A percentile compares a stretch with the other conserved stretches of the same genome.
These are phyloP conservation scores for Spatholobus suberectus DNA, from an alignment of 306 rosid genomes.

Conservation along the genomic window DNA sequence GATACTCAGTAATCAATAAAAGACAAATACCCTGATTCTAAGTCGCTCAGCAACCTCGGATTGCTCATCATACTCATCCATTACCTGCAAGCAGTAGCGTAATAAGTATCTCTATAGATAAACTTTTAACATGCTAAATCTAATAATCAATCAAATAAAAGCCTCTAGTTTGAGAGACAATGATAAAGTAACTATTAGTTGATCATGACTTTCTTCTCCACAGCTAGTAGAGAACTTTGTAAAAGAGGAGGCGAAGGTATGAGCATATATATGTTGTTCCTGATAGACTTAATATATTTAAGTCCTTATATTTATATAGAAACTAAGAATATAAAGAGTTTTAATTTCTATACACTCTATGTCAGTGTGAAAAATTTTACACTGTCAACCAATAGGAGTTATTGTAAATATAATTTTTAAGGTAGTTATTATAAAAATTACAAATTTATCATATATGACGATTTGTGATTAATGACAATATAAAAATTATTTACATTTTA, in stretches of 20 bases:
- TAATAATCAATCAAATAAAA: slow-evolving; percentile 7
- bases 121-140: slow-evolving; percentile 1
- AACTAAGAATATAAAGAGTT: background rate
- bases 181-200: background rate
- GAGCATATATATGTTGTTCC: background rate
- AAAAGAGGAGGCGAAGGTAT: background rate
- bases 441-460: no score
- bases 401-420: no score
- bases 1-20: slow-evolving; percentile 17
- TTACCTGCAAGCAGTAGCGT: slow-evolving; percentile 59
- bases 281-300: background rate
- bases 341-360: no score
- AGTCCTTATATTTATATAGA: background rate
- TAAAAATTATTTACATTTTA: no score
- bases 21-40: slow-evolving; percentile 76
- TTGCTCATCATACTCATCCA: slow-evolving; percentile 92
- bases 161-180: slow-evolving; percentile 21
- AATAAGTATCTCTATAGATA: background rate
- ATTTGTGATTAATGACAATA: no score
- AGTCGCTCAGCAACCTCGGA: slow-evolving; percentile 97
- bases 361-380: no score
- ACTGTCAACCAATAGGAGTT: no score
- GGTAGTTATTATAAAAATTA: no score
- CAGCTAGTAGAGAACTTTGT: background rate
- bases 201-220: slow-evolving; percentile 5